Base-by-base conservation (phyloP, 192 early-diverging fungal genomes). In the Gamsiella multidivaricata region DNA sequence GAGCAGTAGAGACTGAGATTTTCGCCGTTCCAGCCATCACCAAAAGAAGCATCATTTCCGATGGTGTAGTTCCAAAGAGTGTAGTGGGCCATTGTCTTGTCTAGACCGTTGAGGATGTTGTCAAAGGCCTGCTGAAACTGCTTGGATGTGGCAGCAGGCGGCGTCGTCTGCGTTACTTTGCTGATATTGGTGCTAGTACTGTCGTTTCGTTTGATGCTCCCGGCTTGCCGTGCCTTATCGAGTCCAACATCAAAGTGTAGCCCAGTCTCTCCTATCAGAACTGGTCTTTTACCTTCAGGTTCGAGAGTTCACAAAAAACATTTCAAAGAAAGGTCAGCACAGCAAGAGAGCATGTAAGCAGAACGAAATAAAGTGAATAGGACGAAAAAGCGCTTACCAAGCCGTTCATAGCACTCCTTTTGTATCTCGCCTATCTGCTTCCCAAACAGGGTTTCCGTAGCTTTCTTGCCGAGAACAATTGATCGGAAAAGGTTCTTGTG, bases 21-120 rank as follows among this genome's bases (percentile, higher is more conserved):
- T 54, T 88, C 86, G 10, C 86, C 86, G 45, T 84, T 83, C 86
- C 86, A 88, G 2, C 69, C 70, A 73, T 88, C 86, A 0, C 86
- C 86, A 76, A 79, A 83, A 25, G 41, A 39, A 14, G 39, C 5
- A 52, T 79, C 71, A 23, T 85, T 88, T 37, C 82, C 86, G 17
- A 82, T 80, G 14, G 80, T 76, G 60, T 88, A 88, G 22, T 84
- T 84, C 86, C 86, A 88, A 0, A 88, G 63, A 2, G 84, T 81
- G 51, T 80, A 85, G 33, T 86, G 79, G 14, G 82, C 62, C 6
- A 84, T 32, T 3, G 70, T 82, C 14, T 49, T 23, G 41, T 88
- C 86, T 4, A 86, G 45, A 1, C 84, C 86, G 22, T 83, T 62
- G 15, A 88, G 26, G 42, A 79, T 86, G n/a, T 83, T 85, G 65